Evolutionary conservation across 2,329 filamentous ascomycete genomes (phyloP).

Genomic region (Aspergillus intermedius): DNA sequence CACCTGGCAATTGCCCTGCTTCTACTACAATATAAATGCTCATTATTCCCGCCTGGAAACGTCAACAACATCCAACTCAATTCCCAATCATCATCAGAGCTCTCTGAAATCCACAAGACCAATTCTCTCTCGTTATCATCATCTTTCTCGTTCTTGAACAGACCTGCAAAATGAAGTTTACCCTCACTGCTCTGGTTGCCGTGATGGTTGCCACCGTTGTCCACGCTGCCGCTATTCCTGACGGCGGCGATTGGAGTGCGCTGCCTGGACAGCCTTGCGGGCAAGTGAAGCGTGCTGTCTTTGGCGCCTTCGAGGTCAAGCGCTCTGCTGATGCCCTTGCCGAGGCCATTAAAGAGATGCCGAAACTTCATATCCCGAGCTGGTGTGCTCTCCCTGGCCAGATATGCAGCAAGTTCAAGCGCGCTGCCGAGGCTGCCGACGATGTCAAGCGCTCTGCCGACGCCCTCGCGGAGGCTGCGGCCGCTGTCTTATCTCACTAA

Average conservation of each 20-base stretch:
- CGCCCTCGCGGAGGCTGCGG: constrained; percentile 27
- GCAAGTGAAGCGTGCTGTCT: constrained; percentile 23
- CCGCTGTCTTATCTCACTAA: constrained; percentile 22
- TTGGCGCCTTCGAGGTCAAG: constrained; percentile 21
- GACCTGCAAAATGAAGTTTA: neutral
- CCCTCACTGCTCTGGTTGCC: constrained; percentile 33
- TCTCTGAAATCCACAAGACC: neutral
- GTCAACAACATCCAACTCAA: too few species aligned
- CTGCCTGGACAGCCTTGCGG: constrained; percentile 25
- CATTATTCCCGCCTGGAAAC: too few species aligned
- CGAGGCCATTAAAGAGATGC: constrained; percentile 23
- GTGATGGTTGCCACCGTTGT: constrained; percentile 35
- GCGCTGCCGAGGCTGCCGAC: constrained; percentile 61
- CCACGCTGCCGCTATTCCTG: constrained; percentile 19
- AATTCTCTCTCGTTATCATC: neutral
- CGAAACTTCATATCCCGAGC: constrained; percentile 18
- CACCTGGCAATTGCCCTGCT: neutral
- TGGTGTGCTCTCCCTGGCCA: constrained; percentile 31
- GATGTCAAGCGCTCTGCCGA: constrained; percentile 33
- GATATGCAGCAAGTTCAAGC: constrained; percentile 53
- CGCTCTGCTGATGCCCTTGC: constrained; percentile 28
- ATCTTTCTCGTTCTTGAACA: neutral
- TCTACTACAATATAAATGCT: neutral
- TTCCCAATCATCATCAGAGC: too few species aligned
- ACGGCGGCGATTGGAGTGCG: constrained; percentile 20